Base-by-base conservation (phyloP, 192 early-diverging fungal species). In the Phlyctochytrium bullatum region DNA sequence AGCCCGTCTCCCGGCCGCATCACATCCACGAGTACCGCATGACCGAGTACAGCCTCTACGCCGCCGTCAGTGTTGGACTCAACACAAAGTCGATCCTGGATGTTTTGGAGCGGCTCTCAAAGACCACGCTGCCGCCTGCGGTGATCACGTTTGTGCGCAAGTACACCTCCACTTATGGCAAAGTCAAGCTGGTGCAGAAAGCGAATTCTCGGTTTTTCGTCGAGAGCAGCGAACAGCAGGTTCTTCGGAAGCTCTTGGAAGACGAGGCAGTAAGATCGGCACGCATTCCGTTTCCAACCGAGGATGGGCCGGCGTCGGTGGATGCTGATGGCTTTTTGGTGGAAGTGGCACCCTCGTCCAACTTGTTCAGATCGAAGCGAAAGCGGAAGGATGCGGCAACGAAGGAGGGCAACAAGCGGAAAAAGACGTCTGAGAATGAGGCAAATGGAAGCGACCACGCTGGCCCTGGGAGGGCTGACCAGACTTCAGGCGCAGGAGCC, bases 111-210 rank as follows among this genome's bases (percentile, higher is more conserved):
- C 87, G 91, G 52, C 80, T 99, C 4, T 95, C 89, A 62, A 99
- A 99, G 71, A 87, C 50, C 24, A 6, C 84, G 31, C 76, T 94
- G 24, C 95, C 97, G 10, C 76, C 85, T 2, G 72, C 81, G 23
- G 84, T 98, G 61, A 80, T 85, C 2, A 76, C 88, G 32, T 85
- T 92, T 29, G 94, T 99, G 63, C 78, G 85, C 17, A 71, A 85
- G 62, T 91, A 89, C 72, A 98, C 98, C 35, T 68, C 84, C 2
- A 92, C 89, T 0, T 98, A 93, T 63, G 98, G 94, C 17, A 98
- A 98, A 78, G 93, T 97, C 32, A 97, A 97, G 69, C 83, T 99
- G 10, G 94, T 99, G 0, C 75, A 98, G 59, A 98, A 98, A 71
- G 86, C 95, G 66, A 97, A 97, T 47, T 53, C 50, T 74, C 80